Conservation (phyloP, 2,329 filamentous ascomycete genomes). For the Neurospora crassa region DNA sequence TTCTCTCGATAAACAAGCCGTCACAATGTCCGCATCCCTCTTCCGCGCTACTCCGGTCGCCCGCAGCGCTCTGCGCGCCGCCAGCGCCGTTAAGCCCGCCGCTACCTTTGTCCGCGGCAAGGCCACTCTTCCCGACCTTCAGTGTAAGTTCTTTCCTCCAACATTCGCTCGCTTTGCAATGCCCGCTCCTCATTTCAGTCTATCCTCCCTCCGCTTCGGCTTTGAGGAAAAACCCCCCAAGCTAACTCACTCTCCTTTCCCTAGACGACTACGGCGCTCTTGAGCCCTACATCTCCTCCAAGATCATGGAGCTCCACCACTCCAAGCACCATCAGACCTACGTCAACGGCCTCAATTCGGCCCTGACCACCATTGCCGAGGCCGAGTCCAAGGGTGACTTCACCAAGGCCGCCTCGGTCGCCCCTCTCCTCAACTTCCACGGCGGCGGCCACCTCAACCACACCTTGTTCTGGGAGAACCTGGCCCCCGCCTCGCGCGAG, state of each 20-base stretch:
- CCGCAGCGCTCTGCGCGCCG: slow-evolving; percentile 61
- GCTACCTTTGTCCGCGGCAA: slow-evolving; percentile 74
- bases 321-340: slow-evolving; percentile 72
- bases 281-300: slow-evolving; percentile 67
- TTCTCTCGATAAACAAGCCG: slow-evolving; percentile 6
- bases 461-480: slow-evolving; percentile 83
- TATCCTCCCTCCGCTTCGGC: not conserved
- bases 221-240: not conserved
- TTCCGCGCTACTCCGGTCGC: slow-evolving; percentile 59
- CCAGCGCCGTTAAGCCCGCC: slow-evolving; percentile 49
- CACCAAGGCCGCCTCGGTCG: slow-evolving; percentile 38
- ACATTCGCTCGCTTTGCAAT: not conserved
- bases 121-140: slow-evolving; percentile 86
- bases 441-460: slow-evolving; percentile 92
- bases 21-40: slow-evolving; percentile 62
- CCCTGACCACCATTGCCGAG: slow-evolving; percentile 49
- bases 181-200: not conserved
- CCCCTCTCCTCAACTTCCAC: slow-evolving; percentile 66
- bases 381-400: slow-evolving; percentile 55
- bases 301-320: slow-evolving; percentile 79
- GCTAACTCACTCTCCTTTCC: not conserved
- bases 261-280: slow-evolving; percentile 94
- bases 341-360: slow-evolving; percentile 64
- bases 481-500: slow-evolving; percentile 56
- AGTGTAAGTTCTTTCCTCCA: slow-evolving; percentile 32